Evolutionary conservation across 192 early-diverging fungal species (phyloP), one percentile per base, ranked within the genome.

Genomic region (Dissophora ornata): DNA sequence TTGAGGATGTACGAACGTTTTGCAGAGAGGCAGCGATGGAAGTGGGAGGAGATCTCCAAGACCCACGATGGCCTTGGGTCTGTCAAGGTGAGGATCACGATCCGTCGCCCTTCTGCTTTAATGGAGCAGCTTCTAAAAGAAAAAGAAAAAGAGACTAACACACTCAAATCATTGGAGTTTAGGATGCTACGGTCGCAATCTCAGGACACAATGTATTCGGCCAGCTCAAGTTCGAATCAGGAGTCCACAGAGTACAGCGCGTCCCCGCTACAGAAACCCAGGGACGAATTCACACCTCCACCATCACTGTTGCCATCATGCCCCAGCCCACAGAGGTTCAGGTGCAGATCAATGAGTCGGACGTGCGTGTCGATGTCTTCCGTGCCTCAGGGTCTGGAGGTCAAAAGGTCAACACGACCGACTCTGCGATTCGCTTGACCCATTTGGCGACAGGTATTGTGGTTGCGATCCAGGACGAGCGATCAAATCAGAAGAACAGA

Each of bases 341-440:
- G 32, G 84, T 92, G 15, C 85, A 89, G 47, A 84, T 94, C 24
- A 81, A 81, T 4, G 90, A 91, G 19, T 67, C 78, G 0, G 91
- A 93, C 51, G 71, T 94, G 6, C 82, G 89, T 1, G 84, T 93
- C 26, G 93, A 94, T 56, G 84, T 88, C 29, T 93, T 87, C 62
- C 82, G 93, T 7, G 88, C 93, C 25, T 90, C 88, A 15, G 93
- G 93, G 13, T 86, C 89, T n/a, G 93, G 93, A n/a, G 93, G 93
- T 16, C 93, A 94, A 86, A 96, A 97, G 70, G 96, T 98, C 8
- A 99, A 97, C 55, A 98, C 91, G 3, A 97, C 97, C 0, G 96
- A 98, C 55, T 92, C 90, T 67, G 96, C 97, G 8, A 95, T 98
- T 57, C 87, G 96, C 6, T 86, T 99, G 28, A 96, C 93, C 9